phyloP scores from a whole-genome alignment of 441 rosid genomes.

The Erysimum pusillum region DNA sequence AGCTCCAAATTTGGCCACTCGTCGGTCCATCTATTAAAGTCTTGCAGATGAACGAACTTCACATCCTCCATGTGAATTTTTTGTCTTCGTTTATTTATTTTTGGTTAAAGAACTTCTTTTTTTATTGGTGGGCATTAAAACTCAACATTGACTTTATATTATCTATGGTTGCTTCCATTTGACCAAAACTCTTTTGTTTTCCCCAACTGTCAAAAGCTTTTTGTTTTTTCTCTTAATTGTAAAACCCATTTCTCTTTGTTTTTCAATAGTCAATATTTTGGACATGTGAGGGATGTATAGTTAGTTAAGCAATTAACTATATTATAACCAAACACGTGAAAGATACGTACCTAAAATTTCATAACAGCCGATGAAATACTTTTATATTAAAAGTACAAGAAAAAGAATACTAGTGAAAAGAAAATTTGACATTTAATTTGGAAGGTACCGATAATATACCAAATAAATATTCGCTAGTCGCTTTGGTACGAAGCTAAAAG shows the following conservation, averaged over 20 bases:
- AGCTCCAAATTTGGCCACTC: not conserved
- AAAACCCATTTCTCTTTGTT: not conserved
- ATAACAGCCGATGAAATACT: not conserved
- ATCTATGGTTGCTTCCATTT: constrained; percentile 2
- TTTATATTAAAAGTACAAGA: not conserved
- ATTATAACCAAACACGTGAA: constrained; percentile 34
- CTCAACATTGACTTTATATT: constrained; percentile 1
- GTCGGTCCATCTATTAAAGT: not conserved
- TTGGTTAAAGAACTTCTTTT: no score
- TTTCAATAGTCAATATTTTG: not conserved
- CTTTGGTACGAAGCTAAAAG: constrained; percentile 30
- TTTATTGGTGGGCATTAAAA: not conserved
- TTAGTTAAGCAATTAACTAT: not conserved
- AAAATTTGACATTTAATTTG: constrained; percentile 22
- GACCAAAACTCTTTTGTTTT: not conserved
- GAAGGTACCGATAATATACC: constrained; percentile 9
- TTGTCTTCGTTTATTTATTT: not conserved
- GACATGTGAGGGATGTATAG: constrained; percentile 4
- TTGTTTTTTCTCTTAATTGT: not conserved
- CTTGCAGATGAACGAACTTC: constrained; percentile 3
- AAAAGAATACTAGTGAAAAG: not conserved
- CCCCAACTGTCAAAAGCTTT: constrained; percentile 13
- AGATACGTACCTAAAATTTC: constrained; percentile 34
- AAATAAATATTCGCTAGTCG: constrained; percentile 21
- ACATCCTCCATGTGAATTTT: not conserved